Percentiles rank a stretch among this genome's conserved stretches.
Conservation (phyloP, 2,329 filamentous ascomycete species). For the Myriosclerotinia curreyana region DNA sequence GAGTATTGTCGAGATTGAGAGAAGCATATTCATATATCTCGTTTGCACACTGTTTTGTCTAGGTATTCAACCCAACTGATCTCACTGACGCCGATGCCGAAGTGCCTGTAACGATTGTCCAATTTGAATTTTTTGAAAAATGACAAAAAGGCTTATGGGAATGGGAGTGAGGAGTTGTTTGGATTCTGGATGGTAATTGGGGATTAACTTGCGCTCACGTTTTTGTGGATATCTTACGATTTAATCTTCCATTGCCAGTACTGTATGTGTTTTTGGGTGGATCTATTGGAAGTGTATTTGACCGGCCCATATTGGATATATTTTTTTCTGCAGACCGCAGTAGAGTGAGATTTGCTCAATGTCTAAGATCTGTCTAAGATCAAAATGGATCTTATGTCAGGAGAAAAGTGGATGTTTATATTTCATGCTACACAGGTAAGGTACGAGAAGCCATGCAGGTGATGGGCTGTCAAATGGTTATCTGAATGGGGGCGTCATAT, state of each 20-base stretch:
- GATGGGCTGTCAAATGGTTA: not conserved
- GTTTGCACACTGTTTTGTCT: not conserved
- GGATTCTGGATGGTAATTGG: not conserved
- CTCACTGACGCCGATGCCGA: not conserved
- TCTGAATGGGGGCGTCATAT: not conserved
- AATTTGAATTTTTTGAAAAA: not conserved
- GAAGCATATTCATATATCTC: not conserved
- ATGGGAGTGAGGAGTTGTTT: not conserved
- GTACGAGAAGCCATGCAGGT: not conserved
- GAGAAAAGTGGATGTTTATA: not conserved
- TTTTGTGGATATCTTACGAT: not conserved
- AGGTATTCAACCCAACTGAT: not conserved
- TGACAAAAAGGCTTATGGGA: not conserved
- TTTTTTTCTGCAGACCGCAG: not conserved
- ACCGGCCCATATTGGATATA: conserved; percentile 24
- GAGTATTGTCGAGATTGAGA: not conserved
- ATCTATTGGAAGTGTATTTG: conserved; percentile 25
- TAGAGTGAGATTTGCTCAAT: not conserved
- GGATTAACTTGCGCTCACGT: not conserved
- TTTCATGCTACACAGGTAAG: not conserved
- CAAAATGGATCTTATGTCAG: not conserved
- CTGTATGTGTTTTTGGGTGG: conserved; percentile 20
- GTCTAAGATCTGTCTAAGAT: too few species aligned
- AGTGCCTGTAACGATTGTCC: not conserved
- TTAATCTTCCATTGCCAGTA: conserved; percentile 23